These are phyloP conservation scores for Xylariaceae sp. DNA, from an alignment of 2,329 filamentous ascomycete genomes.

Conservation along the genomic window DNA sequence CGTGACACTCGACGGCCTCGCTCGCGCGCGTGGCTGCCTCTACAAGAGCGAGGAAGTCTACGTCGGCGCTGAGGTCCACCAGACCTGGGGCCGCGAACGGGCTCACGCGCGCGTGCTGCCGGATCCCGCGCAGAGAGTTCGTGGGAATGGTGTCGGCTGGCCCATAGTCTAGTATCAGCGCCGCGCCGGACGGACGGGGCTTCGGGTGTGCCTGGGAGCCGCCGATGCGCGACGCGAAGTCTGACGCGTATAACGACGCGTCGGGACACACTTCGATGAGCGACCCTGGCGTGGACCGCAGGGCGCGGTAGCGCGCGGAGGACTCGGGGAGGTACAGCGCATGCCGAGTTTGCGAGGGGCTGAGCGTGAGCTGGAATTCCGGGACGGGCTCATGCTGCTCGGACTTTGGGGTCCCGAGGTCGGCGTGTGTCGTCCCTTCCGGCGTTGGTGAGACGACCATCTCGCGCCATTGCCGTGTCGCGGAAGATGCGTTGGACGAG, in stretches of 20 bases:
- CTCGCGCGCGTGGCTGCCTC: slow-evolving; percentile 80
- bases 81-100: slow-evolving; percentile 81
- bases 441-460: slow-evolving; percentile 76
- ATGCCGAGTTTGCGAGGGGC: slow-evolving; percentile 77
- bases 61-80: slow-evolving; percentile 89
- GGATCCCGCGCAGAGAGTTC: slow-evolving; percentile 91
- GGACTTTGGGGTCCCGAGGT: slow-evolving; percentile 59
- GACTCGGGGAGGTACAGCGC: slow-evolving; percentile 83
- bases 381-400: slow-evolving; percentile 62
- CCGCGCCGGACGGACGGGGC: slow-evolving; percentile 74
- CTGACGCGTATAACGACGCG: slow-evolving; percentile 76
- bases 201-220: slow-evolving; percentile 65
- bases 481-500: slow-evolving; percentile 46
- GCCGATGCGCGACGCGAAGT: slow-evolving; percentile 86
- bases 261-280: slow-evolving; percentile 92
- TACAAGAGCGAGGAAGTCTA: slow-evolving; percentile 88
- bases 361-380: slow-evolving; percentile 87
- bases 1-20: slow-evolving; percentile 86
- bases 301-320: slow-evolving; percentile 76
- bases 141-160: slow-evolving; percentile 77
- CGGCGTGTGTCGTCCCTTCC: slow-evolving; percentile 57
- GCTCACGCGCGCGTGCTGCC: slow-evolving; percentile 74
- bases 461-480: slow-evolving; percentile 75
- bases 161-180: slow-evolving; percentile 95
- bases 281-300: slow-evolving; percentile 71